These are phyloP conservation scores for Acanthamoeba sp. DNA, from an alignment of 208 protist genomes.

Conservation along the genomic window DNA sequence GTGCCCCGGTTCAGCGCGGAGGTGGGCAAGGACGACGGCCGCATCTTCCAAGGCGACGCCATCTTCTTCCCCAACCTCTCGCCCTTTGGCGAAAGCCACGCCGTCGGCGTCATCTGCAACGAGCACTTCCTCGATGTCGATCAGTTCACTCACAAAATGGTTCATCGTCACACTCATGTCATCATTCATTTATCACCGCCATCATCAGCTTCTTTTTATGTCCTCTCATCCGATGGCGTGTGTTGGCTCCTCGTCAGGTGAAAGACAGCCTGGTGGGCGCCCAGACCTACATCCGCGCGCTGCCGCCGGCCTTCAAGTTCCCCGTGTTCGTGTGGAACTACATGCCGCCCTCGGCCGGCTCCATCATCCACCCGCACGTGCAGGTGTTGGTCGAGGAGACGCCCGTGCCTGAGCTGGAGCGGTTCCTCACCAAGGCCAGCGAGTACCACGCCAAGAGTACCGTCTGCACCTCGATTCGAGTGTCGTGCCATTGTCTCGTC, in stretches of 20 bases:
- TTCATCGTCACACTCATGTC: too few relatives aligned
- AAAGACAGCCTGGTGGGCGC: background rate
- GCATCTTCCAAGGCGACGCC: slow-evolving; percentile 37
- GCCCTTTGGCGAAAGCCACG: slow-evolving; percentile 60
- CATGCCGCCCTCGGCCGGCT: slow-evolving; percentile 51
- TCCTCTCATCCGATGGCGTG: too few relatives aligned
- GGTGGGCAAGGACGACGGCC: slow-evolving; percentile 36
- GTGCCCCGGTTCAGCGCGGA: background rate
- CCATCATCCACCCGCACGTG: slow-evolving; percentile 66
- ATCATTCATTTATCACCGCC: too few relatives aligned
- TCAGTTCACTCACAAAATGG: slow-evolving; percentile 10
- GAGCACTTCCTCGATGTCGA: slow-evolving; percentile 24
- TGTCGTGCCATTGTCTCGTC: too few relatives aligned
- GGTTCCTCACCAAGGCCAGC: background rate
- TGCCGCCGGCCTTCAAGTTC: background rate
- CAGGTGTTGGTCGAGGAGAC: slow-evolving; percentile 51
- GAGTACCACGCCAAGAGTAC: background rate
- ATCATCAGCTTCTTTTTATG: too few relatives aligned
- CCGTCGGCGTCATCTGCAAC: slow-evolving; percentile 53
- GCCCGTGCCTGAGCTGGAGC: slow-evolving; percentile 3
- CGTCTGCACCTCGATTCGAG: too few relatives aligned
- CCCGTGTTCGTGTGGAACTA: slow-evolving; percentile 66
- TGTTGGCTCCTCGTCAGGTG: too few relatives aligned
- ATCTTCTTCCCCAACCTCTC: slow-evolving; percentile 60
- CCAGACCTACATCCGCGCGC: background rate